These are phyloP conservation scores for Trichoderma sp. DNA, from an alignment of 2,329 filamentous ascomycete species.

Conservation along the genomic window DNA sequence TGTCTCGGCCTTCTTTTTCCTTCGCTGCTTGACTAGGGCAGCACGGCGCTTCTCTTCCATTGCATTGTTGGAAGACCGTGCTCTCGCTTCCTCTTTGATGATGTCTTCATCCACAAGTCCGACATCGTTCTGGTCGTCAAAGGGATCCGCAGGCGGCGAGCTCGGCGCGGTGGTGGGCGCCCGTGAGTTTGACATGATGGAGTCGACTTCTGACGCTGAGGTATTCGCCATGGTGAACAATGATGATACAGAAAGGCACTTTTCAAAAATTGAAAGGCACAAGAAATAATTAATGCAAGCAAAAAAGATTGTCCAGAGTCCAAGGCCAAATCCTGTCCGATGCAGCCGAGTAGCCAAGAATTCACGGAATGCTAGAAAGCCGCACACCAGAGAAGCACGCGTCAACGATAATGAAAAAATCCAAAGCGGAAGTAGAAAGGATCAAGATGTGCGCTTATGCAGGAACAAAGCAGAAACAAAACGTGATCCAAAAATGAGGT, in stretches of 20 bases:
- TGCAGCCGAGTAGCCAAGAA: slow-evolving; percentile 2
- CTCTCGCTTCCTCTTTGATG: slow-evolving; percentile 44
- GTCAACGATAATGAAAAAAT: background rate
- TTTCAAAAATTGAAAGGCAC: background rate
- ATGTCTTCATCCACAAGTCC: slow-evolving; percentile 39
- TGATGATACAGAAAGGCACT: background rate
- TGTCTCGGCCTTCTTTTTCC: slow-evolving; percentile 55
- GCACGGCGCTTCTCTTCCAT: slow-evolving; percentile 54
- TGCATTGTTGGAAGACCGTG: slow-evolving; percentile 46
- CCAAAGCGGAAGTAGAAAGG: no score
- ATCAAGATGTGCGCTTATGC: background rate
- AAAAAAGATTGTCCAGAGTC: background rate
- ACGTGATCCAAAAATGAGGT: slow-evolving; percentile 14
- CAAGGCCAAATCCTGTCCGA: background rate
- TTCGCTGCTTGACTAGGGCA: slow-evolving; percentile 45
- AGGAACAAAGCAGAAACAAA: background rate
- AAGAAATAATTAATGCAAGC: background rate
- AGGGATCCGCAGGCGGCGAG: slow-evolving; percentile 39
- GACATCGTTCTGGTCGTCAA: slow-evolving; percentile 29
- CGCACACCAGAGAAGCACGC: slow-evolving; percentile 3
- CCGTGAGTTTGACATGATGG: slow-evolving; percentile 37
- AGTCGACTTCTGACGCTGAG: slow-evolving; percentile 41
- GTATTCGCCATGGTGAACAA: slow-evolving; percentile 37
- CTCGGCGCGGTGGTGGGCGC: slow-evolving; percentile 44
- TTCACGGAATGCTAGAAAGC: background rate